Conservation (phyloP, 176 grass and related monocot genomes). For the Metroxylon sagu region DNA sequence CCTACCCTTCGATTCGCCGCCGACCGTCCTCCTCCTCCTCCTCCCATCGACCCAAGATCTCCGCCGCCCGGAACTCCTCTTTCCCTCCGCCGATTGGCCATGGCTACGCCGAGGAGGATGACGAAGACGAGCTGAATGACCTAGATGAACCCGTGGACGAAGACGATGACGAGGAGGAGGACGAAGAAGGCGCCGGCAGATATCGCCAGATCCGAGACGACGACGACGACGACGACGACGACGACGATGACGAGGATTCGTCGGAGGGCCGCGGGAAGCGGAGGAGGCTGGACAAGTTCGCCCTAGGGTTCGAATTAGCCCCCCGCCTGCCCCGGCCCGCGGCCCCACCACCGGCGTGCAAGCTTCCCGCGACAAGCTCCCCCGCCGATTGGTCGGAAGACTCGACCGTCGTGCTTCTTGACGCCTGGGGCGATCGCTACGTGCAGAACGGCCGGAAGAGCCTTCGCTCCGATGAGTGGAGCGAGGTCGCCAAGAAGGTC, state of each 20-base stretch:
- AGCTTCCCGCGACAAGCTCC: neutral
- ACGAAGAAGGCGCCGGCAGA: neutral
- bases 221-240: neutral
- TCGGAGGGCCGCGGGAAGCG: slow-evolving; percentile 20
- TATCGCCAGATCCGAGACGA: neutral
- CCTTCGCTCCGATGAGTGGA: slow-evolving; percentile 66
- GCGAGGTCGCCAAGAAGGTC: slow-evolving; percentile 39
- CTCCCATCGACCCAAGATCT: slow-evolving; percentile 28
- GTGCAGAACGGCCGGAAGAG: slow-evolving; percentile 40
- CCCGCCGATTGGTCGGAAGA: slow-evolving; percentile 50
- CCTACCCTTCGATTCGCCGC: slow-evolving; percentile 10
- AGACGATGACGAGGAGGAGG: neutral
- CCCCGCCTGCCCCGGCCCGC: slow-evolving; percentile 28
- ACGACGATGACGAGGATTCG: slow-evolving; percentile 6
- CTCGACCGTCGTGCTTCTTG: slow-evolving; percentile 74
- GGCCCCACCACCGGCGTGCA: neutral
- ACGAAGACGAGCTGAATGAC: neutral
- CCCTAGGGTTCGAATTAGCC: slow-evolving; percentile 64
- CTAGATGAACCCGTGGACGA: neutral
- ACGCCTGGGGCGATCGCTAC: slow-evolving; percentile 76
- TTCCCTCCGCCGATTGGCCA: neutral
- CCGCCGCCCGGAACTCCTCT: neutral
- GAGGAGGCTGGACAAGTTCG: slow-evolving; percentile 38
- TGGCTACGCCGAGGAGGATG: neutral
- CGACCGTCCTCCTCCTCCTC: slow-evolving; percentile 21